Conservation (phyloP, 1,139 yeast species). For the Ashbya aceris region DNA sequence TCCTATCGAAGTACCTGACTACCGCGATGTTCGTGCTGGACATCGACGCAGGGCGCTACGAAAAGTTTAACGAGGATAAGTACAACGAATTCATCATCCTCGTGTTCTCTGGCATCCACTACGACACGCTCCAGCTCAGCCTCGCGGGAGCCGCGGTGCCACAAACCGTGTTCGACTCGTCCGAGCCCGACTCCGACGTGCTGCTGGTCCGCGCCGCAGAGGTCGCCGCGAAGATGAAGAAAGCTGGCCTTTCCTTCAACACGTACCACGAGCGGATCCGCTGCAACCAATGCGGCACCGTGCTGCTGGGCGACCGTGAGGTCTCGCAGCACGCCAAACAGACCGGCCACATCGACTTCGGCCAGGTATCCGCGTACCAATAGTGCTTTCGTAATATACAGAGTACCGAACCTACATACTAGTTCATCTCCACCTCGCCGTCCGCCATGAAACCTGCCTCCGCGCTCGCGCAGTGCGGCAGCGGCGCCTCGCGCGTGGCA, state of each 20-base stretch:
- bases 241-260: conserved; percentile 55
- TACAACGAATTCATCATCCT: conserved; percentile 40
- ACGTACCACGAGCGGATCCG: conserved; percentile 51
- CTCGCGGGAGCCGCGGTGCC: conserved; percentile 12
- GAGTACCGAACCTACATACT: conserved; percentile 1
- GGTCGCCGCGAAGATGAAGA: conserved; percentile 41
- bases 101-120: conserved; percentile 67
- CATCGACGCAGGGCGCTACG: conserved; percentile 53
- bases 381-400: conserved; percentile 2
- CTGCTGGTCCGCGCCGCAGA: conserved; percentile 34
- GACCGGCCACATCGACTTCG: conserved; percentile 58
- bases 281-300: conserved; percentile 48
- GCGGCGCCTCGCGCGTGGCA: conserved; percentile 27
- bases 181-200: conserved; percentile 24
- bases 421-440: conserved; percentile 31
- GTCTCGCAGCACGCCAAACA: conserved; percentile 58
- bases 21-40: conserved; percentile 56
- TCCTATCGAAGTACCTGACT: conserved; percentile 46
- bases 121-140: conserved; percentile 50
- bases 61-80: conserved; percentile 44
- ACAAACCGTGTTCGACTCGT: conserved; percentile 34
- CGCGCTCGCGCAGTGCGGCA: conserved; percentile 19
- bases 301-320: conserved; percentile 55
- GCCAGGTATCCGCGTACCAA: conserved; percentile 33
- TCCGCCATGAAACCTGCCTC: conserved; percentile 29